Conservation (phyloP, 768 basidiomycete species). For the Psilocybe cyanescens region DNA sequence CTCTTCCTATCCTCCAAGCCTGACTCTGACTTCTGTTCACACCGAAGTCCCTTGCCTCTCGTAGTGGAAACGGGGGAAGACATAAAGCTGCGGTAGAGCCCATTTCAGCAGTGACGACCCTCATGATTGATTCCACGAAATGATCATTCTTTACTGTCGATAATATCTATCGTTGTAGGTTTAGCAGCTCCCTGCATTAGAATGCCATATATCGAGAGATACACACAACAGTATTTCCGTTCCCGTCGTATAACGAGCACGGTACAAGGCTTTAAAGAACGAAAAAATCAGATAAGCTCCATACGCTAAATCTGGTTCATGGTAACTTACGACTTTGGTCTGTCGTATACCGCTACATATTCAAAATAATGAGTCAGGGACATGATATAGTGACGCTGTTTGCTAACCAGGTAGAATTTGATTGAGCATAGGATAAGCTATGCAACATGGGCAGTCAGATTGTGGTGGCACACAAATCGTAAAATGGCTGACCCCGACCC, state of each 20-base stretch:
- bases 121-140: conserved; percentile 47
- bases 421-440: conserved; percentile 37
- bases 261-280: conserved; percentile 27
- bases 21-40: conserved; percentile 58
- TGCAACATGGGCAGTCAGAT: conserved; percentile 1
- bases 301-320: not conserved
- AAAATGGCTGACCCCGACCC: conserved; percentile 39
- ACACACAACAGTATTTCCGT: conserved; percentile 32
- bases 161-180: conserved; percentile 32
- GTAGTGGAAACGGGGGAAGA: conserved; percentile 40
- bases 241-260: conserved; percentile 33
- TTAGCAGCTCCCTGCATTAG: not conserved
- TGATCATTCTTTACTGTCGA: conserved; percentile 45
- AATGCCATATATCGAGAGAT: not conserved
- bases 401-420: conserved; percentile 31
- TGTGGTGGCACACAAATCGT: no score
- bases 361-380: not conserved
- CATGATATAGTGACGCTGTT: not conserved
- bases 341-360: conserved; percentile 32
- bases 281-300: no score
- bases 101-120: conserved; percentile 55
- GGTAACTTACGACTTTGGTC: conserved; percentile 31
- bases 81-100: conserved; percentile 53
- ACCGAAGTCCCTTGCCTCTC: conserved; percentile 40
- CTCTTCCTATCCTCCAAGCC: conserved; percentile 66